phyloP scores from a whole-genome alignment of 129 eudicot genomes.

The Tanacetum coccineum region DNA sequence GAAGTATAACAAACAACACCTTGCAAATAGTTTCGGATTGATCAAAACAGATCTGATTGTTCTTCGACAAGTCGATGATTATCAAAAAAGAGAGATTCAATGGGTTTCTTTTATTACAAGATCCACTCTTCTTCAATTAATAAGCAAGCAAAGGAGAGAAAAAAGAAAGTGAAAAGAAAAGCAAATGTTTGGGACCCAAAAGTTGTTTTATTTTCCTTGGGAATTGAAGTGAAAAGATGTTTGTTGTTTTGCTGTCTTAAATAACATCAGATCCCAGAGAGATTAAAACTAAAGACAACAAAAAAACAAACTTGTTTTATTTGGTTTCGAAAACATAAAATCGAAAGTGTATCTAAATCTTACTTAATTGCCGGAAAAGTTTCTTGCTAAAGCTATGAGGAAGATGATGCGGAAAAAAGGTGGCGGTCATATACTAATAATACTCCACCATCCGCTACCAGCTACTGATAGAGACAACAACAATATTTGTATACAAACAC shows the following conservation, averaged over 20 bases:
- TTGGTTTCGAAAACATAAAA: constrained; percentile 15
- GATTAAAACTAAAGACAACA: constrained; percentile 22
- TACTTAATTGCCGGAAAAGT: constrained; percentile 72
- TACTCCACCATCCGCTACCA: constrained; percentile 47
- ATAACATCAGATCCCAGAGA: constrained; percentile 52
- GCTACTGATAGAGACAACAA: constrained; percentile 51
- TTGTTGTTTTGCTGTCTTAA: constrained; percentile 28
- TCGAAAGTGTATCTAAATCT: constrained; percentile 8
- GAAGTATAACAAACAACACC: constrained; percentile 16
- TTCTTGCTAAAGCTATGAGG: constrained; percentile 27
- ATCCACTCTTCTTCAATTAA: constrained; percentile 19
- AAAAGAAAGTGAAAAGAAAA: constrained; percentile 20
- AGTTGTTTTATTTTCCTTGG: constrained; percentile 37
- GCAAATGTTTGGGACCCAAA: constrained; percentile 34
- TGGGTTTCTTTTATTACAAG: constrained; percentile 13
- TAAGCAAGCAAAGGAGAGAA: constrained; percentile 18
- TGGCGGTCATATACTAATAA: constrained; percentile 35
- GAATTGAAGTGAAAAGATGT: constrained; percentile 45
- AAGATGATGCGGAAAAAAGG: constrained; percentile 42
- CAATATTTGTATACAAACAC: constrained; percentile 9
- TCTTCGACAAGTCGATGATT: constrained; percentile 18
- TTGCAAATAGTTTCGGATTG: constrained; percentile 4
- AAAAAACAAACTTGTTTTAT: neutral
- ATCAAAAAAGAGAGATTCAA: constrained; percentile 4
- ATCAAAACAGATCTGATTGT: constrained; percentile 20